Conservation (phyloP, 1,284 basidiomycete genomes). For the Pseudozyma sp. region DNA sequence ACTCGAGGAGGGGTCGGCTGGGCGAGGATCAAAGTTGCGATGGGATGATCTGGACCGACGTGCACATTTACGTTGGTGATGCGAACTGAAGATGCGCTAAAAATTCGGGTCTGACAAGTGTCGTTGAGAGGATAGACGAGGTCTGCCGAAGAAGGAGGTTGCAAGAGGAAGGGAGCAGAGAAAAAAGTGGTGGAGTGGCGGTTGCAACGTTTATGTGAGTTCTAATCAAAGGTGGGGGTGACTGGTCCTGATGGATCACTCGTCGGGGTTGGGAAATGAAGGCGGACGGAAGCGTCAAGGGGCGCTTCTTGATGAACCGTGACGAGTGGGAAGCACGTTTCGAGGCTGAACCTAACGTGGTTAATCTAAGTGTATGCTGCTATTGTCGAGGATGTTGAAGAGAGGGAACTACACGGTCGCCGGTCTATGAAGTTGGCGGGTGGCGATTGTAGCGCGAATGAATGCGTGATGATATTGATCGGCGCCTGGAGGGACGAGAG, state of each 20-base stretch:
- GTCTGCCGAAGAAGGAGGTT: no score
- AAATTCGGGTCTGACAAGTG: background rate
- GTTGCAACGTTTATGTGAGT: background rate
- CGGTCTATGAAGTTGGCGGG: no score
- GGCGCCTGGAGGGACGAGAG: no score
- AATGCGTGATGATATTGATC: no score
- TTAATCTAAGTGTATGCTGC: no score
- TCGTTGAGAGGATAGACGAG: background rate
- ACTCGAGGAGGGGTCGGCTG: background rate
- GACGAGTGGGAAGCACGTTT: no score
- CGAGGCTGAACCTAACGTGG: no score
- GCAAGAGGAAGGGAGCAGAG: background rate
- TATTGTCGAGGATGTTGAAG: no score
- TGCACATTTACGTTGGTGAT: conserved; percentile 7
- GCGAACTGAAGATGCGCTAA: background rate
- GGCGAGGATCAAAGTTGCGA: conserved; percentile 19
- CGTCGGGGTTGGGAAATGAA: background rate
- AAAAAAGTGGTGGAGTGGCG: background rate
- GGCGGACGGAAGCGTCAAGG: background rate
- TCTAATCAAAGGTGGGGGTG: background rate
- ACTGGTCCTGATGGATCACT: background rate
- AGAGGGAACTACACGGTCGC: no score
- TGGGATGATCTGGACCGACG: conserved; percentile 8
- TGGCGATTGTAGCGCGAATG: no score
- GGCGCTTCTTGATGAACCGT: background rate